phyloP scores from a whole-genome alignment of 345 rosid species.

The Hibiscus tridactylites region DNA sequence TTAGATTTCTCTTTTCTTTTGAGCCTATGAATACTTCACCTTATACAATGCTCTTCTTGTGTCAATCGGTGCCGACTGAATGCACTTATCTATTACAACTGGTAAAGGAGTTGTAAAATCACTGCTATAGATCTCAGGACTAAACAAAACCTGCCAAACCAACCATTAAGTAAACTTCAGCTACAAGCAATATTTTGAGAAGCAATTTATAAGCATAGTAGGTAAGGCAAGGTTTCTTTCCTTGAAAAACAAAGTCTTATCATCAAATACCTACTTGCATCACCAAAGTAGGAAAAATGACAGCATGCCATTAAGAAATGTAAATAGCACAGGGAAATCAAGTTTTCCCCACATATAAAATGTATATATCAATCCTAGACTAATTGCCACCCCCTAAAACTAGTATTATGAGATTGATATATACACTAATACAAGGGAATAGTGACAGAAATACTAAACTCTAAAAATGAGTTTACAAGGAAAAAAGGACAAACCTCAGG shows the following conservation, averaged over 20 bases:
- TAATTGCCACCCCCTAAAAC: neutral
- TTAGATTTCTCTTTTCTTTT: neutral
- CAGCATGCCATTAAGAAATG: neutral
- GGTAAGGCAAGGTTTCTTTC: neutral
- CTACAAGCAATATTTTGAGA: slow-evolving; percentile 3
- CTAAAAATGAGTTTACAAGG: slow-evolving; percentile 7
- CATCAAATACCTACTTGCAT: neutral
- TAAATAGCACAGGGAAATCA: neutral
- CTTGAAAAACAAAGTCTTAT: neutral
- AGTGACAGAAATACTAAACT: neutral
- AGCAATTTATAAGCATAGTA: slow-evolving; percentile 9
- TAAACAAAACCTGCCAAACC: slow-evolving; percentile 74
- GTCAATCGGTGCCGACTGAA: slow-evolving; percentile 97
- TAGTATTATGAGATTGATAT: neutral
- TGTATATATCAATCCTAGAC: neutral
- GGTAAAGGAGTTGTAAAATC: slow-evolving; percentile 77
- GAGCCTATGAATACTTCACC: slow-evolving; percentile 30
- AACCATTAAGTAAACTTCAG: slow-evolving; percentile 15
- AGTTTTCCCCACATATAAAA: neutral
- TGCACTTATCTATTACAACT: slow-evolving; percentile 83
- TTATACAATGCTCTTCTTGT: slow-evolving; percentile 96
- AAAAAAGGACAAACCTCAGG: slow-evolving; percentile 70
- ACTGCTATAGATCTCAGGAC: slow-evolving; percentile 83
- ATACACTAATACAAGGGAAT: neutral
- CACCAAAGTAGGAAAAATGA: slow-evolving; percentile 1